phyloP scores from a whole-genome alignment of 805 yeast species.

The Teunomyces funiuensis region DNA sequence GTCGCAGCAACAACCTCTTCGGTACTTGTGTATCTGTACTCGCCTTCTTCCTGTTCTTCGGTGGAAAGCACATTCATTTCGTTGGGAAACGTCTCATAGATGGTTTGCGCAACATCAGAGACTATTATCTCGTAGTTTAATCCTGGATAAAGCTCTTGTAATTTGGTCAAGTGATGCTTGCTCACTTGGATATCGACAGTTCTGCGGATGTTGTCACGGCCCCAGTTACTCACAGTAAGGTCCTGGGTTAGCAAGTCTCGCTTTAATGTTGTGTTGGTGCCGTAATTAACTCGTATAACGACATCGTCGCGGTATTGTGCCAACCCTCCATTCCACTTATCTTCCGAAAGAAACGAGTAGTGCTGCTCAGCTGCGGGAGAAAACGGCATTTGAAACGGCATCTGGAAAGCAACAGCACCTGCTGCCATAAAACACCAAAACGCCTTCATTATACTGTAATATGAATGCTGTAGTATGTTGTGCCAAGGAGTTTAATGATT shows the following conservation, averaged over 20 bases:
- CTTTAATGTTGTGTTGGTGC: conserved; percentile 16
- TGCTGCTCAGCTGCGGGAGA: conserved; percentile 20
- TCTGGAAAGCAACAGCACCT: conserved; percentile 4
- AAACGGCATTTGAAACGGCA: conserved; percentile 6
- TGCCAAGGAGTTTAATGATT: background rate
- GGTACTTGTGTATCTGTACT: conserved; percentile 9
- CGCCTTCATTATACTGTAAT: background rate
- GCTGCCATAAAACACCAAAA: conserved; percentile 2
- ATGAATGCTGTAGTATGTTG: background rate
- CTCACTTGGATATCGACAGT: conserved; percentile 48
- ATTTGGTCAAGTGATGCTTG: conserved; percentile 16
- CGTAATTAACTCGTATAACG: conserved; percentile 45
- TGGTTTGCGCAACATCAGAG: conserved; percentile 55
- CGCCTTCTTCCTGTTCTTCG: conserved; percentile 14
- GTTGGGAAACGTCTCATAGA: conserved; percentile 55
- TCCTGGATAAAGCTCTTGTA: conserved; percentile 21
- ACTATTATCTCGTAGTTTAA: conserved; percentile 45
- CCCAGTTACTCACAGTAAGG: conserved; percentile 46
- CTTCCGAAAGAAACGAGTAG: conserved; percentile 25
- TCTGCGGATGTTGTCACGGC: conserved; percentile 32
- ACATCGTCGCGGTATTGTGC: conserved; percentile 40
- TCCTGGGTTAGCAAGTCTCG: conserved; percentile 17
- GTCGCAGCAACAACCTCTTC: conserved; percentile 12
- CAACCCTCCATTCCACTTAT: conserved; percentile 41
- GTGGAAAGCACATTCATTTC: background rate